A percentile compares a stretch with the other conserved stretches of the same genome.
phyloP scores from a whole-genome alignment of 805 yeast genomes.

The Scheffersomyces ergatensis region DNA sequence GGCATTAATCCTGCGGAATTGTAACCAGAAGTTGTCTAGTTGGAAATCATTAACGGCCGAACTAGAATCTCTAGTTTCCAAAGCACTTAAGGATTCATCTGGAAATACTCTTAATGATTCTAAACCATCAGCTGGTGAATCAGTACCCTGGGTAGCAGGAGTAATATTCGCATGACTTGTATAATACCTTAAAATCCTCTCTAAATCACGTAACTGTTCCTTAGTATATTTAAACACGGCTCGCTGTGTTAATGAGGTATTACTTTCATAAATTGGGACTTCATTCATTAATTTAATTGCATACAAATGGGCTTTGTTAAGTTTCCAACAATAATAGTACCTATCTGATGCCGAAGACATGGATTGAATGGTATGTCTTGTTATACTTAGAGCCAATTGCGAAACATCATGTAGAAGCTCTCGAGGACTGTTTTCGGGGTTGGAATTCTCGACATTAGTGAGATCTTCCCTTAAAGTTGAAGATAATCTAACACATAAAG shows the following conservation, averaged over 20 bases:
- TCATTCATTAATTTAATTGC: conserved; percentile 1
- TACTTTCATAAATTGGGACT: not conserved
- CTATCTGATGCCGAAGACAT: not conserved
- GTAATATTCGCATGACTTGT: not conserved
- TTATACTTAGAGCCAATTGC: not conserved
- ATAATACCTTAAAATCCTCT: not conserved
- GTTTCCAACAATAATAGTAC: conserved; percentile 3
- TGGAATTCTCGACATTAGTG: not conserved
- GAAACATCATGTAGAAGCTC: not conserved
- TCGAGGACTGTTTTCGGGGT: not conserved
- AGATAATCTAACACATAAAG: not conserved
- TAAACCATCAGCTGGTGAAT: not conserved
- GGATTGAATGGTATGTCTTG: not conserved
- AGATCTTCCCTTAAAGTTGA: conserved; percentile 1
- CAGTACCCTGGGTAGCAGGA: not conserved
- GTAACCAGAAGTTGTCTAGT: not conserved
- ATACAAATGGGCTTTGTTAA: conserved; percentile 2
- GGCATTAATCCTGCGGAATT: not conserved
- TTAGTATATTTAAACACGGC: not conserved
- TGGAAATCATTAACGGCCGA: not conserved
- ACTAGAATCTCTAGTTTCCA: not conserved
- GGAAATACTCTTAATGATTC: not conserved
- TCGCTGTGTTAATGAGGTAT: not conserved
- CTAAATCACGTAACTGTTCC: not conserved
- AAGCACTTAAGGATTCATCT: not conserved